These are phyloP conservation scores for Dioszegia hungarica DNA, from an alignment of 768 basidiomycete genomes.

Conservation along the genomic window DNA sequence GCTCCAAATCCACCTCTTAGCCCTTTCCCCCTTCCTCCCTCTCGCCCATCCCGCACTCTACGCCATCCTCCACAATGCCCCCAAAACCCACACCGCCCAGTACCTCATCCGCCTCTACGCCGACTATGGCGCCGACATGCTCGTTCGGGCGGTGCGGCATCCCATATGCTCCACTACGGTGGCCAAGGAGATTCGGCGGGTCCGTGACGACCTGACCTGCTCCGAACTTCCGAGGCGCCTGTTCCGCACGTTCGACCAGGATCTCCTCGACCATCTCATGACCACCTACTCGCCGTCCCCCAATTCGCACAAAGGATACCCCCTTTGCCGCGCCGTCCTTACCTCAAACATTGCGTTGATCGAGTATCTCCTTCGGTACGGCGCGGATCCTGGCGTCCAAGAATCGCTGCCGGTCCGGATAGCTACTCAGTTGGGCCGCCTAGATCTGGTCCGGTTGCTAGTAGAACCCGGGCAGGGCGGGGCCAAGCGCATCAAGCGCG, in stretches of 20 bases:
- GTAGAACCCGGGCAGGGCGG: conserved; percentile 56
- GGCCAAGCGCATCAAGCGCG: conserved; percentile 4
- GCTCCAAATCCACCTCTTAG: conserved; percentile 68
- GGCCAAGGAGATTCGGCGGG: conserved; percentile 25
- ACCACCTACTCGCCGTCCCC: conserved; percentile 53
- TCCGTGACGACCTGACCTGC: conserved; percentile 33
- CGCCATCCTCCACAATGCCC: conserved; percentile 57
- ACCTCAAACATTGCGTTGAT: conserved; percentile 63
- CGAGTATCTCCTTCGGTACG: conserved; percentile 63
- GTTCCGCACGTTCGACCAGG: conserved; percentile 9
- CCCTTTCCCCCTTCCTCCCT: conserved; percentile 64
- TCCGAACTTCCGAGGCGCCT: conserved; percentile 30
- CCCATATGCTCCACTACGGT: conserved; percentile 39
- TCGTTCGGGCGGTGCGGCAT: conserved; percentile 37
- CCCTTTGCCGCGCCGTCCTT: conserved; percentile 71
- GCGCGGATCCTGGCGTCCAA: conserved; percentile 66
- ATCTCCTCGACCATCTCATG: conserved; percentile 45
- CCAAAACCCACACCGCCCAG: conserved; percentile 60
- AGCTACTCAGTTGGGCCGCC: conserved; percentile 67
- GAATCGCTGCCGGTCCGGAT: conserved; percentile 64
- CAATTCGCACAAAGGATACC: conserved; percentile 74
- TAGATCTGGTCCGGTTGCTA: conserved; percentile 67
- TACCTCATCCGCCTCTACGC: conserved; percentile 57
- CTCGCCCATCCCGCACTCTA: conserved; percentile 57
- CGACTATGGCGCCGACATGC: conserved; percentile 17